phyloP scores from a whole-genome alignment of 495 filamentous ascomycete species.

The Talaromyces liani region DNA sequence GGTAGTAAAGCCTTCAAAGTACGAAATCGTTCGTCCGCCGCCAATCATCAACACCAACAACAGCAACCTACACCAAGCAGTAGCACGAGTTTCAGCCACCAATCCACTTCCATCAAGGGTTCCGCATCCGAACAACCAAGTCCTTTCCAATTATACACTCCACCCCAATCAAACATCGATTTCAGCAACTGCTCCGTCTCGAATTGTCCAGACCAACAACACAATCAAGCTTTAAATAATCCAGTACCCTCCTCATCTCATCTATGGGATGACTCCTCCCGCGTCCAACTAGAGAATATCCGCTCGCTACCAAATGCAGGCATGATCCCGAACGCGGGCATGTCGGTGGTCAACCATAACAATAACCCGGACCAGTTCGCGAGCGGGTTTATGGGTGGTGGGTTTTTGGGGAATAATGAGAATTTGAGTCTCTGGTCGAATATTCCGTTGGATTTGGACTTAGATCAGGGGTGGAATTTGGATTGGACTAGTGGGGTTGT shows the following conservation, averaged over 20 bases:
- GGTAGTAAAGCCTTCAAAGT: constrained; percentile 20
- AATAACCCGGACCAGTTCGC: constrained; percentile 17
- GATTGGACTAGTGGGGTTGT: constrained; percentile 19
- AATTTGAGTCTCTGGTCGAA: constrained; percentile 20
- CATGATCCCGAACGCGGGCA: constrained; percentile 5
- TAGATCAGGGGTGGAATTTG: constrained; percentile 35
- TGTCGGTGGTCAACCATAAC: constrained; percentile 7
- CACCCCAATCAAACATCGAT: constrained; percentile 16
- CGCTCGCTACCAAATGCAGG: constrained; percentile 10
- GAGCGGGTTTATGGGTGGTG: not conserved
- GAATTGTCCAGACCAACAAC: not conserved
- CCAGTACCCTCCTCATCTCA: not conserved
- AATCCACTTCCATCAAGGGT: not conserved
- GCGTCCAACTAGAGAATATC: constrained; percentile 13
- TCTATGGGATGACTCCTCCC: constrained; percentile 11
- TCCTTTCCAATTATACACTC: constrained; percentile 18
- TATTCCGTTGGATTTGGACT: constrained; percentile 23
- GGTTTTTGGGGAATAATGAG: not conserved
- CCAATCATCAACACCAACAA: not conserved
- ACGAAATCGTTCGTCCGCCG: not conserved
- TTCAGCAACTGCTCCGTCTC: not conserved
- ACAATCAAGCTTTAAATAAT: not conserved
- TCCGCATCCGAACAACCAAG: constrained; percentile 3
- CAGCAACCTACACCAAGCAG: constrained; percentile 2
- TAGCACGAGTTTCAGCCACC: not conserved